Conservation (phyloP, 805 yeast species). For the Nakazawaea pomicola region DNA sequence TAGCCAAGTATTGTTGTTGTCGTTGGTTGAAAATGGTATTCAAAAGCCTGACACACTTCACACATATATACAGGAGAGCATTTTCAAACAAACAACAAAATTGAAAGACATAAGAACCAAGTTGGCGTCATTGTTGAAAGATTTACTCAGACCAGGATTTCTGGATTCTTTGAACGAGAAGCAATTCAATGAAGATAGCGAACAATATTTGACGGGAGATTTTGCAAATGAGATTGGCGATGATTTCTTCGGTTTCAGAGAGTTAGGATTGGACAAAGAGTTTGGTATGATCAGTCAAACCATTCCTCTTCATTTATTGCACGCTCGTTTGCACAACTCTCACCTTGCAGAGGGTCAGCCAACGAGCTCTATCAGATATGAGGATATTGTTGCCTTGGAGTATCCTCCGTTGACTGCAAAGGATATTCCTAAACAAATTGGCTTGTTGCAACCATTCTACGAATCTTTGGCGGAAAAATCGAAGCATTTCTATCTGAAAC, state of each 20-base stretch:
- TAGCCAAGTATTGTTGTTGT: slow-evolving; percentile 49
- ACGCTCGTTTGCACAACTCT: slow-evolving; percentile 65
- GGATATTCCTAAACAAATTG: slow-evolving; percentile 50
- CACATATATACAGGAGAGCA: slow-evolving; percentile 66
- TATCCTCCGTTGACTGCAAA: slow-evolving; percentile 48
- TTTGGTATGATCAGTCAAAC: slow-evolving; percentile 78
- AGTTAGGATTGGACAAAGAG: slow-evolving; percentile 89
- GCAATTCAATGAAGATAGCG: slow-evolving; percentile 84
- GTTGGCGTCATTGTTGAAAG: slow-evolving; percentile 68
- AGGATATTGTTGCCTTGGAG: slow-evolving; percentile 56
- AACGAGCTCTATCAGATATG: slow-evolving; percentile 48
- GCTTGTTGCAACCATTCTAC: slow-evolving; percentile 53
- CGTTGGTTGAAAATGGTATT: slow-evolving; percentile 83
- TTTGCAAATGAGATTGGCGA: slow-evolving; percentile 92
- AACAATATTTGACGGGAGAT: slow-evolving; percentile 91
- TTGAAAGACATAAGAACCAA: slow-evolving; percentile 64
- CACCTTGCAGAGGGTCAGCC: slow-evolving; percentile 40
- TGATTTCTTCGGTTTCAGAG: slow-evolving; percentile 96
- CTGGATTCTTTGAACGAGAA: slow-evolving; percentile 66
- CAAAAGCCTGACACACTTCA: slow-evolving; percentile 72
- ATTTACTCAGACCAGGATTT: slow-evolving; percentile 73
- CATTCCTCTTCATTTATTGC: slow-evolving; percentile 85
- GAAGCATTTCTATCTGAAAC: slow-evolving; percentile 34
- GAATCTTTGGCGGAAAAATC: slow-evolving; percentile 36
- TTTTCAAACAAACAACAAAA: slow-evolving; percentile 63